A percentile compares a stretch with the other conserved stretches of the same genome.
Conservation (phyloP, 225 moss, liverwort and hornwort genomes). For the Pseudisothecium myosuroides region DNA sequence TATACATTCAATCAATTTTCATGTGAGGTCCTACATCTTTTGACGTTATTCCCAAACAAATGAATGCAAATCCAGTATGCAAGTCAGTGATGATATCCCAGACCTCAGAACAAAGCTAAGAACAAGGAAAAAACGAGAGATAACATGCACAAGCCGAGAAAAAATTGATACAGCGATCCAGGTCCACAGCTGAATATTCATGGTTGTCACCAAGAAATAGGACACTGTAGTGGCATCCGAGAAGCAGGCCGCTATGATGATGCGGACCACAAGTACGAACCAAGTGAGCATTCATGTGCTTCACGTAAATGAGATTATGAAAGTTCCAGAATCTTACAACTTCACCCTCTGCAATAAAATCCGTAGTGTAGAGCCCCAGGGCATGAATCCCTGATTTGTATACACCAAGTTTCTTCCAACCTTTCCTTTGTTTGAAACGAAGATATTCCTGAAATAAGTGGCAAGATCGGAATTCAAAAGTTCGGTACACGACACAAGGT, state of each 20-base stretch:
- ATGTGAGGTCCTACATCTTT: neutral
- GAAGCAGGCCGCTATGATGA: neutral
- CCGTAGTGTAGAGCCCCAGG: constrained; percentile 83
- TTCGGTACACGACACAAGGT: neutral
- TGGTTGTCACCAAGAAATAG: neutral
- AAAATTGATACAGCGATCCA: neutral
- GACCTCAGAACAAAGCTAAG: neutral
- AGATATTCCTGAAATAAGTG: constrained; percentile 64
- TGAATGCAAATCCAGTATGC: neutral
- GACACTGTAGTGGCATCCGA: neutral
- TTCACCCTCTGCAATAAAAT: constrained; percentile 84
- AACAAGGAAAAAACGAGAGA: neutral
- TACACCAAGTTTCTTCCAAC: constrained; percentile 87
- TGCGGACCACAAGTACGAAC: neutral
- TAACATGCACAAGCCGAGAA: neutral
- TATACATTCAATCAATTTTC: neutral
- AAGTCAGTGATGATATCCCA: neutral
- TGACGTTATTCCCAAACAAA: neutral
- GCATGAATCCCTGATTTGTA: constrained; percentile 97
- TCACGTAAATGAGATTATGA: neutral
- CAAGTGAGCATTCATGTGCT: neutral
- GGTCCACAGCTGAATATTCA: neutral
- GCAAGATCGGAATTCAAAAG: neutral
- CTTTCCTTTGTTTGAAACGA: constrained; percentile 81
- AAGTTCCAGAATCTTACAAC: constrained; percentile 48